Evolutionary conservation across 2,329 filamentous ascomycete species (phyloP).

Genomic region (Incumbomyces delicatus): DNA sequence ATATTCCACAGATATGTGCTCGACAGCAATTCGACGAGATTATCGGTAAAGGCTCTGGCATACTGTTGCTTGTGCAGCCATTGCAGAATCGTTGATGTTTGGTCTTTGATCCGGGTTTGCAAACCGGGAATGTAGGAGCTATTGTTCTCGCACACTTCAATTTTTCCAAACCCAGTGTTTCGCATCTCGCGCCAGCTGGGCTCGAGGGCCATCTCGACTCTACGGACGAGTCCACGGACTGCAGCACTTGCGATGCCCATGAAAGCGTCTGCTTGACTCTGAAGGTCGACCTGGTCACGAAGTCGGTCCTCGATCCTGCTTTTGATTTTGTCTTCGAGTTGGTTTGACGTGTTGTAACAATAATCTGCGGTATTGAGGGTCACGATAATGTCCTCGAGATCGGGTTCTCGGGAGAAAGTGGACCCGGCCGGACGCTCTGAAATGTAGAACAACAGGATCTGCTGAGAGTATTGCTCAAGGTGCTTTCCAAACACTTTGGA

Average conservation of each 20-base stretch:
- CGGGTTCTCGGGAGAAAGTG: constrained; percentile 41
- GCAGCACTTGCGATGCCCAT: constrained; percentile 87
- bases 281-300: constrained; percentile 68
- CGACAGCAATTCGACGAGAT: constrained; percentile 80
- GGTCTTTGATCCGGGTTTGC: constrained; percentile 60
- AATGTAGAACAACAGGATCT: constrained; percentile 69
- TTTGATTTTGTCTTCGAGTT: constrained; percentile 90
- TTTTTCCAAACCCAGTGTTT: constrained; percentile 87
- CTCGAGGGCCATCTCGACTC: constrained; percentile 73
- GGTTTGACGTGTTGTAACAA: constrained; percentile 85
- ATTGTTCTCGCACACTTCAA: constrained; percentile 88
- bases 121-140: constrained; percentile 84
- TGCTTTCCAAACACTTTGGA: constrained; percentile 83
- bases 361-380: constrained; percentile 97
- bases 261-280: constrained; percentile 88
- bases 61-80: constrained; percentile 86
- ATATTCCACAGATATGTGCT: constrained; percentile 72
- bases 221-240: constrained; percentile 72
- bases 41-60: constrained; percentile 86
- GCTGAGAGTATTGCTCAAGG: constrained; percentile 88
- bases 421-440: constrained; percentile 48
- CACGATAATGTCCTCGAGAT: constrained; percentile 66
- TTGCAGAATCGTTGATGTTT: constrained; percentile 63
- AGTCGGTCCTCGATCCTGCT: constrained; percentile 76
- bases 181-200: constrained; percentile 93